Evolutionary conservation across 75 land plant species (phyloP), one percentile per base, ranked within the genome.

Genomic region (Chamaecyparis obtusa): DNA sequence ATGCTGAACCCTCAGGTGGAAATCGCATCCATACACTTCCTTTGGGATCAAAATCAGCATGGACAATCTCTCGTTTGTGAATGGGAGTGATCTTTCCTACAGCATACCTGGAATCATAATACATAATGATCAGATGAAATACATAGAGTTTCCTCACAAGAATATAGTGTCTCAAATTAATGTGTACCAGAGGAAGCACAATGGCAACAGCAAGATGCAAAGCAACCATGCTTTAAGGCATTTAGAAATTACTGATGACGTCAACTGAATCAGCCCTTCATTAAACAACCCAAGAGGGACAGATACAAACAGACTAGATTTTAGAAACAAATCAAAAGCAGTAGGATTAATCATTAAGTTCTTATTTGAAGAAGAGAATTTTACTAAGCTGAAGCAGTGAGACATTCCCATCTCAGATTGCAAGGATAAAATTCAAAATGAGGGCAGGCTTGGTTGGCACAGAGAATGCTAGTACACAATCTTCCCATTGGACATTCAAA

Each of bases 1-100:
- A 17, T 87, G 93, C 93, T 8, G 96, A 96, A 51, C 97, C 97
- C 76, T 94, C 92, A 0, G 93, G 83, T 4, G 97, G 95, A 89
- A 96, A 96, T 85, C 94, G 92, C 83, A 96, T 93, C 94, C 96
- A 93, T 87, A 91, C 90, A 85, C 92, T 95, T 89, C 94, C 95
- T 85, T 87, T 89, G 2, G 98, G 95, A 78, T 94, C 96, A 85
- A 96, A 96, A 91, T 96, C 98, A 17, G 80, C 83, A 36, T 85
- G 85, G 86, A 89, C 89, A 16, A 96, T 89, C 2, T 90, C 92
- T n/a, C 92, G 86, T 76, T 72, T 92, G 71, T 88, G 83, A 14
- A 78, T 80, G 0, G 95, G 87, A 74, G 92, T 91, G 27, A 91
- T 85, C 74, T 93, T 96, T 32, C 98, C 98, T n/a, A 95, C 94